Evolutionary conservation across 768 basidiomycete genomes (phyloP).

Genomic region (Xanthoconium stramineum): DNA sequence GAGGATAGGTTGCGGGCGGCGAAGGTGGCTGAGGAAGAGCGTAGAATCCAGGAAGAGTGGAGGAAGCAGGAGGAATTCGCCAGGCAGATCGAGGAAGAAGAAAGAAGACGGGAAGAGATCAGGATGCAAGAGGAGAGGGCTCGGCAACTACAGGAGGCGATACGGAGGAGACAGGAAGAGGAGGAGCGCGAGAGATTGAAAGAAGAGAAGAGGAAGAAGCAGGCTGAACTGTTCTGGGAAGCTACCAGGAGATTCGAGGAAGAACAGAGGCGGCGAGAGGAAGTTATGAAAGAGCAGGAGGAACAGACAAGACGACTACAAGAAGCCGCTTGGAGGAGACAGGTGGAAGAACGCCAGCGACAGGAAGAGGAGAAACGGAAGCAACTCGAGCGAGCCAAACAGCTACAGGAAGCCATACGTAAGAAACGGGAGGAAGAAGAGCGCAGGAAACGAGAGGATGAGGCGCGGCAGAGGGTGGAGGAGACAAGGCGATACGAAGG

Average conservation of each 20-base stretch:
- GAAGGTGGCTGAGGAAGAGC: conserved; percentile 5
- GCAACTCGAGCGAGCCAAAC: no score
- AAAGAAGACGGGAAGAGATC: not conserved
- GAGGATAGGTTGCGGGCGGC: conserved; percentile 33
- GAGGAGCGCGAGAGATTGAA: not conserved
- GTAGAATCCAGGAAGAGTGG: conserved; percentile 5
- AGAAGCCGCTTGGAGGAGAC: no score
- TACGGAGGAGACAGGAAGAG: not conserved
- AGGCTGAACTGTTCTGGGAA: not conserved
- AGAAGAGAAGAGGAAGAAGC: not conserved
- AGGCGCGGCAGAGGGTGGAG: no score
- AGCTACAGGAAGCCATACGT: no score
- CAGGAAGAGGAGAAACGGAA: no score
- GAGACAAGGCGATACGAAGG: no score
- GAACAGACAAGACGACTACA: no score
- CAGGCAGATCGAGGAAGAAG: no score
- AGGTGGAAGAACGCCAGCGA: no score
- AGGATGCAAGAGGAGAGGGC: not conserved
- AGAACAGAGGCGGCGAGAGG: conserved; percentile 8
- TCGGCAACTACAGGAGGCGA: not conserved
- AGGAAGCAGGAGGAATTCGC: conserved; percentile 5
- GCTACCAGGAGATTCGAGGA: conserved; percentile 18
- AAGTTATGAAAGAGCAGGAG: no score
- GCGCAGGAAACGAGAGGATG: no score
- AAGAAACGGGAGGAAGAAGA: no score